Percentiles rank a stretch among this genome's conserved stretches.
Evolutionary conservation across 139 green algal genomes (phyloP).

Genomic region (Auxenochlorella protothecoides): DNA sequence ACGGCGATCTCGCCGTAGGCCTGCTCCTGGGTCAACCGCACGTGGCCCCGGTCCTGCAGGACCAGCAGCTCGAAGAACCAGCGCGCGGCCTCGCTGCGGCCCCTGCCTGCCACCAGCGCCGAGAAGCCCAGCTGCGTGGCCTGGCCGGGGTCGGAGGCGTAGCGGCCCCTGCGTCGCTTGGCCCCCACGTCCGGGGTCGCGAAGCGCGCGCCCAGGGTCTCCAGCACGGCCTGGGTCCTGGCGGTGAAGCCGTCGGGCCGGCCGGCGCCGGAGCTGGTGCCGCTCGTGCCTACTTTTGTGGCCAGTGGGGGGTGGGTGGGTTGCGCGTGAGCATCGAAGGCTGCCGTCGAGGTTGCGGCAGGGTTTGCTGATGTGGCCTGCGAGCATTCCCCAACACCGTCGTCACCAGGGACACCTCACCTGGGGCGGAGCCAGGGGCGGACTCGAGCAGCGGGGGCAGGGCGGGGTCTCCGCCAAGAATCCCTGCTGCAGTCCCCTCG

Average conservation of each 20-base stretch:
- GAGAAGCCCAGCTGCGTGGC: slow-evolving; percentile 14
- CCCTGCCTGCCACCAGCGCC: slow-evolving; percentile 24
- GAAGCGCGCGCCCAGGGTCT: neutral
- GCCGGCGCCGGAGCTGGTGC: neutral
- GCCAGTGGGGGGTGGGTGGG: too few species aligned
- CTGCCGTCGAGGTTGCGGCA: too few species aligned
- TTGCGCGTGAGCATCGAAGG: too few species aligned
- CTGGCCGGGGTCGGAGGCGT: neutral
- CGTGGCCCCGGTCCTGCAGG: slow-evolving; percentile 36
- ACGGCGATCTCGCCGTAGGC: slow-evolving; percentile 46
- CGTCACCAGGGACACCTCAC: too few species aligned
- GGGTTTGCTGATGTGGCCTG: too few species aligned
- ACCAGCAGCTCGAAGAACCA: slow-evolving; percentile 64
- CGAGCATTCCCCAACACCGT: too few species aligned
- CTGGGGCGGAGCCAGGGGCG: too few species aligned
- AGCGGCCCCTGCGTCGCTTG: neutral
- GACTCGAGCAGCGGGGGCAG: too few species aligned
- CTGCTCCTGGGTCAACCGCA: slow-evolving; percentile 43
- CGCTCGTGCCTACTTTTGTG: neutral
- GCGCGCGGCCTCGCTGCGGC: slow-evolving; percentile 19
- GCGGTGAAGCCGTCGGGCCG: neutral
- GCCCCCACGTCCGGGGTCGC: neutral
- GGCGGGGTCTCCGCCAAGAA: too few species aligned
- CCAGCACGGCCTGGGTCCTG: neutral
- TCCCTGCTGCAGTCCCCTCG: too few species aligned